phyloP scores from a whole-genome alignment of 257 asterid species.

The Plectranthus barbatus region DNA sequence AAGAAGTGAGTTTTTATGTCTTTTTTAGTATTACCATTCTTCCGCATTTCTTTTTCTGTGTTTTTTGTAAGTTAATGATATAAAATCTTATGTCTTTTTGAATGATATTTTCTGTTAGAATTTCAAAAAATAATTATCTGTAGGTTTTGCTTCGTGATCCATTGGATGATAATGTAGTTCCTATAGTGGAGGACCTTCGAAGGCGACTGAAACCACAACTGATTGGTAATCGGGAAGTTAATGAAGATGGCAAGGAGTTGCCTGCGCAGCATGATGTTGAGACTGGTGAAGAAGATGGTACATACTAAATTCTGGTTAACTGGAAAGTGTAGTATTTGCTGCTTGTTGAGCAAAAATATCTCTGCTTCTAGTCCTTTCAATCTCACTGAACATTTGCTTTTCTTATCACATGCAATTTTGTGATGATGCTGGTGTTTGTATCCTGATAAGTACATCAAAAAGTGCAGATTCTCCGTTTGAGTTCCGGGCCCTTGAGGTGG shows the following conservation, averaged over 20 bases:
- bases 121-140: neutral
- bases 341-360: neutral
- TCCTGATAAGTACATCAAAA: slow-evolving; percentile 14
- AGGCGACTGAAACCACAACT: slow-evolving; percentile 57
- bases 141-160: slow-evolving; percentile 89
- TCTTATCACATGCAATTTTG: neutral
- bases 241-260: slow-evolving; percentile 45
- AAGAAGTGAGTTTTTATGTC: slow-evolving; percentile 45
- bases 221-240: slow-evolving; percentile 41
- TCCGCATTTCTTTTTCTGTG: neutral
- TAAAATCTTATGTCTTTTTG: neutral
- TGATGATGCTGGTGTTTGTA: neutral
- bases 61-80: neutral
- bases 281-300: slow-evolving; percentile 82
- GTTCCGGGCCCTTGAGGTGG: slow-evolving; percentile 81
- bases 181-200: slow-evolving; percentile 78
- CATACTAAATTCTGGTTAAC: neutral
- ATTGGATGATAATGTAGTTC: slow-evolving; percentile 59
- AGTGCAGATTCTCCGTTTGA: slow-evolving; percentile 82
- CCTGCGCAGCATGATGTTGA: slow-evolving; percentile 55
- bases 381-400: neutral
- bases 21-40: neutral
- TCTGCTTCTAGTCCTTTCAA: neutral
- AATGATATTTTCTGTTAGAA: neutral
- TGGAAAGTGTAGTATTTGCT: slow-evolving; percentile 1